Evolutionary conservation across 768 basidiomycete species (phyloP).

Genomic region (Tricholoma hemisulphureum): DNA sequence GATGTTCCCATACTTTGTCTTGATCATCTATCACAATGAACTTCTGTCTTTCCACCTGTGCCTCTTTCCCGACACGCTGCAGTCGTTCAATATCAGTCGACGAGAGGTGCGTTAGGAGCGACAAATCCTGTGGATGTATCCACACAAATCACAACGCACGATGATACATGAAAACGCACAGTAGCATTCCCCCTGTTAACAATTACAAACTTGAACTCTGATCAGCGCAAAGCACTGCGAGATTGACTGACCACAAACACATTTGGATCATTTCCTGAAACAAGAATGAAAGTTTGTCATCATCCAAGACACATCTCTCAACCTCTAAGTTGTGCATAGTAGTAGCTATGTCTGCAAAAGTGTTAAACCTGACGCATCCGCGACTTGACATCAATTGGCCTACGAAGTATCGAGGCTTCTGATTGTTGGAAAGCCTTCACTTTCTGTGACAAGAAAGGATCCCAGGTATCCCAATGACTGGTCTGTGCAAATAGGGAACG

Average conservation of each 20-base stretch:
- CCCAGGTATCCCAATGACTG: constrained; percentile 68
- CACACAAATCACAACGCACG: background rate
- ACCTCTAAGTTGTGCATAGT: constrained; percentile 66
- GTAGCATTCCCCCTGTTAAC: constrained; percentile 87
- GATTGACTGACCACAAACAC: constrained; percentile 66
- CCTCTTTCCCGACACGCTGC: constrained; percentile 80
- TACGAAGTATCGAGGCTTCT: constrained; percentile 73
- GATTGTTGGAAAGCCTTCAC: constrained; percentile 79
- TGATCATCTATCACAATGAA: constrained; percentile 88
- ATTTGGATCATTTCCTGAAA: constrained; percentile 89
- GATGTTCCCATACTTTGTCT: constrained; percentile 66
- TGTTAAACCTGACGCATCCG: background rate
- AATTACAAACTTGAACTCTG: background rate
- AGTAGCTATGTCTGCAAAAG: constrained; percentile 60
- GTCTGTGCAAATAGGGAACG: constrained; percentile 71
- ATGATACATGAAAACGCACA: constrained; percentile 36
- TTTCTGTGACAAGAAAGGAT: constrained; percentile 85
- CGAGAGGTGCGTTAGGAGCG: constrained; percentile 82
- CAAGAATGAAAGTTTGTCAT: constrained; percentile 56
- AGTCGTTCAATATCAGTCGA: constrained; percentile 79
- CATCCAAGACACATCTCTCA: constrained; percentile 47
- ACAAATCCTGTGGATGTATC: constrained; percentile 67
- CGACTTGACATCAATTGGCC: constrained; percentile 24
- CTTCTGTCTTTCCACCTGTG: constrained; percentile 69
- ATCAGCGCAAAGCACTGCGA: background rate